phyloP scores from a whole-genome alignment of 1,284 basidiomycete species.

The Macrocybe sp. region DNA sequence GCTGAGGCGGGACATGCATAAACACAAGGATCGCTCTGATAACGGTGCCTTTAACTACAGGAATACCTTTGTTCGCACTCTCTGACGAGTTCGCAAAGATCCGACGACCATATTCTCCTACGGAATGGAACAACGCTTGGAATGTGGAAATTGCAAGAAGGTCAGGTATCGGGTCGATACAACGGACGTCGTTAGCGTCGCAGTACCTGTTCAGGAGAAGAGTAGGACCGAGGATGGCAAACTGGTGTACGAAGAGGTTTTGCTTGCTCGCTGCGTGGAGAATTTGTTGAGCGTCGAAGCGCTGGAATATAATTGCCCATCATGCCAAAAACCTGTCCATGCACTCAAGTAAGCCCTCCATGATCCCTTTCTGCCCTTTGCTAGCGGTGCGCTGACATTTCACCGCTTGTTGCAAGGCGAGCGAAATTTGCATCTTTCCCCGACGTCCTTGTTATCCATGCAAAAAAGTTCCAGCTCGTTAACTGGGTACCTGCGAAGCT shows the following conservation, averaged over 20 bases:
- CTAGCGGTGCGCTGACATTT: background rate
- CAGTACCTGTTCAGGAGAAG: conserved; percentile 64
- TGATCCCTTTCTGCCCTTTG: background rate
- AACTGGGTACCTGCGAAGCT: conserved; percentile 98
- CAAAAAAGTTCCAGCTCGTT: conserved; percentile 93
- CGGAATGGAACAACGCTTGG: conserved; percentile 79
- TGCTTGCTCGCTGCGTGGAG: conserved; percentile 68
- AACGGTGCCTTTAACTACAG: conserved; percentile 20
- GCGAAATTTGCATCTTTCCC: conserved; percentile 85
- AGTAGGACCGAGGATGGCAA: conserved; percentile 58
- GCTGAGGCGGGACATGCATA: conserved; percentile 64
- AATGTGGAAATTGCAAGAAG: conserved; percentile 79
- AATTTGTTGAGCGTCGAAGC: conserved; percentile 63
- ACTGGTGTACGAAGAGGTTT: conserved; percentile 64
- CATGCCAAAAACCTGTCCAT: conserved; percentile 34
- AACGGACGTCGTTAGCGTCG: conserved; percentile 76
- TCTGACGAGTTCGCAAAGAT: conserved; percentile 28
- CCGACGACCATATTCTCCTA: conserved; percentile 80
- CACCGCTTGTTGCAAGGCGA: conserved; percentile 38
- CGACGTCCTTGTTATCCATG: conserved; percentile 83
- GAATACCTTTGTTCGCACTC: background rate
- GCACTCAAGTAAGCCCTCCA: conserved; percentile 36
- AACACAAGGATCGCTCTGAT: conserved; percentile 32
- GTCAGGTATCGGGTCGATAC: conserved; percentile 87
- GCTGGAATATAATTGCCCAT: conserved; percentile 64